phyloP scores from a whole-genome alignment of 2,329 filamentous ascomycete species.

The Fusarium hostae region DNA sequence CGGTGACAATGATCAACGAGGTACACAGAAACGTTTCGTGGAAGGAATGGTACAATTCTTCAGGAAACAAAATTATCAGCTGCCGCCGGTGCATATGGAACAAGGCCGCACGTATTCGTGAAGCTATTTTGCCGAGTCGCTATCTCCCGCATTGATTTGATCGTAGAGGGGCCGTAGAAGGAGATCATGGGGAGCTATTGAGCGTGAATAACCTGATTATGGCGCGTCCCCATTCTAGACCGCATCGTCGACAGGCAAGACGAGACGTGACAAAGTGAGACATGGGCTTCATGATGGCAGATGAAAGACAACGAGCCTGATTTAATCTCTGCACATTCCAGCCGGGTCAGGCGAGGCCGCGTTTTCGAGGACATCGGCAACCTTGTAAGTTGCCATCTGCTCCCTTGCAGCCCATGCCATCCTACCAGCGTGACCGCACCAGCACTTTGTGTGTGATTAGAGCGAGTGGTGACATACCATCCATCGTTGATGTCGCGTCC shows the following conservation, averaged over 20 bases:
- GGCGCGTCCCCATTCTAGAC: constrained; percentile 28
- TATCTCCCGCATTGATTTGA: not conserved
- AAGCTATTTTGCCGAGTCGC: constrained; percentile 2
- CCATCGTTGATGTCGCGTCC: not conserved
- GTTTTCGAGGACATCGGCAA: constrained; percentile 5
- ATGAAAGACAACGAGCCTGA: constrained; percentile 12
- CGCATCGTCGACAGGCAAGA: constrained; percentile 15
- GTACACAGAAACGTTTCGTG: not conserved
- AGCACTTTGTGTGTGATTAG: not conserved
- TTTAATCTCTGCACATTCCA: constrained; percentile 32
- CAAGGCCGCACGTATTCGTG: not conserved
- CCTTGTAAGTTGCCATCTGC: constrained; percentile 18
- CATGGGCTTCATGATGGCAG: constrained; percentile 13
- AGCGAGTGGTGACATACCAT: constrained; percentile 2
- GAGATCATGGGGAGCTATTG: constrained; percentile 22
- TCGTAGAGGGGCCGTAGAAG: constrained; percentile 1
- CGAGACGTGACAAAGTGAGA: constrained; percentile 29
- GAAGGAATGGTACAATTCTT: not conserved
- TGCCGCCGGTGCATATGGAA: not conserved
- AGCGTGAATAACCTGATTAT: constrained; percentile 25
- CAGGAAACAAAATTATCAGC: not conserved
- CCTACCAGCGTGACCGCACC: constrained; percentile 9
- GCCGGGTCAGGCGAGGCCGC: not conserved
- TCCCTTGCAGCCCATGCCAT: constrained; percentile 29
- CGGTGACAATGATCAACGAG: not conserved